Conservation (phyloP, 345 rosid genomes). For the Eucalyptus marginata region DNA sequence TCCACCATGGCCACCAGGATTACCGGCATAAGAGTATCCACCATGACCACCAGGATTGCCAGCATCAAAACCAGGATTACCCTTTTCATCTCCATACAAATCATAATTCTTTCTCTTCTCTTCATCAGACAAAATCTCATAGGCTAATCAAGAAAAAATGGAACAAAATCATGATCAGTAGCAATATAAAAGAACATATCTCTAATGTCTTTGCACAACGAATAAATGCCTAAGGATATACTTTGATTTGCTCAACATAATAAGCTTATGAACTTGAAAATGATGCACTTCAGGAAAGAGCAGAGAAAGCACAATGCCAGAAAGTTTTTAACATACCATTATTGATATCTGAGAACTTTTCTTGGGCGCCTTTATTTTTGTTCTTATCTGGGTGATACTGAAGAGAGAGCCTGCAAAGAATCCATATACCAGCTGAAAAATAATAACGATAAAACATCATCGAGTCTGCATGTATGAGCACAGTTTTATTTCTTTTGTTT, state of each 20-base stretch:
- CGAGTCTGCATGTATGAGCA: background rate
- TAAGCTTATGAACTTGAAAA: background rate
- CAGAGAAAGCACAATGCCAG: background rate
- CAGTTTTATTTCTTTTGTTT: background rate
- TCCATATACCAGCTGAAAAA: background rate
- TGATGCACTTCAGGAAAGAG: background rate
- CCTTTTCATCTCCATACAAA: conserved; percentile 81
- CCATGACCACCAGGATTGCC: conserved; percentile 45
- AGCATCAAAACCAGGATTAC: conserved; percentile 67
- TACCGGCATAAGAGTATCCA: conserved; percentile 37
- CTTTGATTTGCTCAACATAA: background rate
- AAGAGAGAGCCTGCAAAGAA: conserved; percentile 60
- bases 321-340: conserved; percentile 38
- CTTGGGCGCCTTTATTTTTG: conserved; percentile 74
- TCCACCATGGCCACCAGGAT: conserved; percentile 48
- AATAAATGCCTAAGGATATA: background rate
- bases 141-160: conserved; percentile 42
- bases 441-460: background rate
- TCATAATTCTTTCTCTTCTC: conserved; percentile 85
- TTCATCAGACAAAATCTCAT: conserved; percentile 86
- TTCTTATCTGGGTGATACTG: conserved; percentile 92
- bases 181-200: background rate
- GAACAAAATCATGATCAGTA: background rate
- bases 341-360: conserved; percentile 82
- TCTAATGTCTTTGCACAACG: background rate